phyloP scores from a whole-genome alignment of 1,284 basidiomycete genomes.

The Takashimella tepidaria region DNA sequence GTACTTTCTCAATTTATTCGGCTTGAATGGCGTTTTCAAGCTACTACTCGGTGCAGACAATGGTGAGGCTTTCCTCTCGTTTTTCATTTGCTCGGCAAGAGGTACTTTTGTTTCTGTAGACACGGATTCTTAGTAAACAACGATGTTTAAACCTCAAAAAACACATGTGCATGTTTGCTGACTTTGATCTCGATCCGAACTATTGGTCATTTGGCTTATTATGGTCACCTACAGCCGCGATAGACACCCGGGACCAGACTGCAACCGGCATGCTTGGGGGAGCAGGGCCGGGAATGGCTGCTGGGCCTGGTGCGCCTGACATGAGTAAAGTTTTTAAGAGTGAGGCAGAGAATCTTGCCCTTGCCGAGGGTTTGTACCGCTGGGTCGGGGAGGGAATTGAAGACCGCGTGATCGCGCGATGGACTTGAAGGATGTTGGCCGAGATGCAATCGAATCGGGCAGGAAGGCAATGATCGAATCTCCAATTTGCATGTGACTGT shows the following conservation, averaged over 20 bases:
- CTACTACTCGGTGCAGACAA: constrained; percentile 89
- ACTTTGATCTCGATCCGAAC: constrained; percentile 10
- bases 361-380: constrained; percentile 74
- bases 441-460: too few relatives aligned
- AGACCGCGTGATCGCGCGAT: constrained; percentile 66
- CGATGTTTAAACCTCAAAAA: too few relatives aligned
- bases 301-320: constrained; percentile 64
- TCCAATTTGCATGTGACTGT: too few relatives aligned
- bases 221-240: constrained; percentile 60
- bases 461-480: too few relatives aligned
- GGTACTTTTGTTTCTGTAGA: too few relatives aligned
- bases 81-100: too few relatives aligned
- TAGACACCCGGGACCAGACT: constrained; percentile 67
- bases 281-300: constrained; percentile 50
- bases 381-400: constrained; percentile 80
- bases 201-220: too few relatives aligned
- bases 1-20: constrained; percentile 99
- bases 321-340: constrained; percentile 83
- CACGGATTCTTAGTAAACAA: too few relatives aligned
- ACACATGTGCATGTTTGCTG: too few relatives aligned
- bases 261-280: constrained; percentile 62
- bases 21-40: constrained; percentile 89
- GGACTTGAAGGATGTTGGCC: constrained; percentile 56
- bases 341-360: constrained; percentile 88
- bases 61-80: constrained; percentile 53